Evolutionary conservation across 805 yeast genomes (phyloP).

Genomic region (Kockiozyma suomiensis): DNA sequence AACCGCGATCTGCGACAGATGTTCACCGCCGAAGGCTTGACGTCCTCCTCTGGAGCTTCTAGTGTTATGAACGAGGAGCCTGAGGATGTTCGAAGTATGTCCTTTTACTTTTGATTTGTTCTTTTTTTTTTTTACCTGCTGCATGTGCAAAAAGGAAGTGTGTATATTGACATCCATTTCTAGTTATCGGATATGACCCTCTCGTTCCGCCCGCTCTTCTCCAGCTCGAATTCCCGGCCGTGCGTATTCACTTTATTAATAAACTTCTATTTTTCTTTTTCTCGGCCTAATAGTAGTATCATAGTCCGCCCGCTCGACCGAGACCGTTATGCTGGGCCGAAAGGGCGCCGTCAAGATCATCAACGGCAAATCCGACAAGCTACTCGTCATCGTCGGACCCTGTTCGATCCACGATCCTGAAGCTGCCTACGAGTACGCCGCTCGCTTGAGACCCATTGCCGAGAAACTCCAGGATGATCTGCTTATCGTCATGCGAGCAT

Average conservation of each 20-base stretch:
- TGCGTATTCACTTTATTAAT: slow-evolving; percentile 2
- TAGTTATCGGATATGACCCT: slow-evolving; percentile 78
- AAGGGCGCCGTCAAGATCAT: slow-evolving; percentile 74
- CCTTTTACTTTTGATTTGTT: background rate
- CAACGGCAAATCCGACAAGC: slow-evolving; percentile 75
- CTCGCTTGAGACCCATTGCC: slow-evolving; percentile 63
- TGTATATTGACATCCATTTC: background rate
- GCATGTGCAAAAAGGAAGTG: no score
- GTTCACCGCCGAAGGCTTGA: slow-evolving; percentile 27
- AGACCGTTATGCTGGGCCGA: slow-evolving; percentile 76
- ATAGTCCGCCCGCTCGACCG: slow-evolving; percentile 34
- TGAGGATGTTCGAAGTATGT: slow-evolving; percentile 37
- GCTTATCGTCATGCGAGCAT: slow-evolving; percentile 92
- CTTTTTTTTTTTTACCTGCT: no score
- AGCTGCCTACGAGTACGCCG: slow-evolving; percentile 87
- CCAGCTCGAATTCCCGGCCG: slow-evolving; percentile 73
- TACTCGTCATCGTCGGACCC: slow-evolving; percentile 90
- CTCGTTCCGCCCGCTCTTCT: slow-evolving; percentile 88
- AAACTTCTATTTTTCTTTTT: background rate
- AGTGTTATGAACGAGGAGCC: slow-evolving; percentile 35
- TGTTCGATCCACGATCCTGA: slow-evolving; percentile 93
- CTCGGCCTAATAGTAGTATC: slow-evolving; percentile 39
- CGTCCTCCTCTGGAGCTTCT: slow-evolving; percentile 22
- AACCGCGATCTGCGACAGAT: slow-evolving; percentile 10
- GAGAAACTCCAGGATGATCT: slow-evolving; percentile 75